phyloP scores from a whole-genome alignment of 192 early-diverging fungal species.

The Podila clonocystis region DNA sequence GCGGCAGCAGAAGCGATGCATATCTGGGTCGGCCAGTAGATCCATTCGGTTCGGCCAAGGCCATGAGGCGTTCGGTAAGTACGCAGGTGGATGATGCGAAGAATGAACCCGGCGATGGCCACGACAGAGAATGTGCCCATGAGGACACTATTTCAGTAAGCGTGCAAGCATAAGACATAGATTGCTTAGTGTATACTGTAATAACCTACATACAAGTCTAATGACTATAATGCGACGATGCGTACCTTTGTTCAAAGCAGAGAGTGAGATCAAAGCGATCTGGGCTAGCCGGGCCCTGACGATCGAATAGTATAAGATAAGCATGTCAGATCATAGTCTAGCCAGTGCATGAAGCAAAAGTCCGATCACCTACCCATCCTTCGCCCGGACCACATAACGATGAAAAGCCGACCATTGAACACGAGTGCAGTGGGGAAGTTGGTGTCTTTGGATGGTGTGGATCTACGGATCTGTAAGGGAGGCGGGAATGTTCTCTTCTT shows the following conservation, averaged over 20 bases:
- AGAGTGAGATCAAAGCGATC: slow-evolving; percentile 28
- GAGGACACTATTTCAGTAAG: slow-evolving; percentile 6
- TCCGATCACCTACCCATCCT: slow-evolving; percentile 6
- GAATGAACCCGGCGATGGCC: not conserved
- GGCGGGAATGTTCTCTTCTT: too few relatives aligned
- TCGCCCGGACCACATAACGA: slow-evolving; percentile 12
- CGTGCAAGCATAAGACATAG: not conserved
- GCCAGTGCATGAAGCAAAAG: not conserved
- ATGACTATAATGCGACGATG: not conserved
- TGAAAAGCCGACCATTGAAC: not conserved
- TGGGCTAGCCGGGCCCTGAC: slow-evolving; percentile 23
- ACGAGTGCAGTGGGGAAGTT: not conserved
- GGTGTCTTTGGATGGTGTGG: not conserved
- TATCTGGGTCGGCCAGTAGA: slow-evolving; percentile 28
- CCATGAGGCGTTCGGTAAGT: slow-evolving; percentile 10
- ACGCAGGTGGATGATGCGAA: slow-evolving; percentile 8
- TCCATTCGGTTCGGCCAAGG: slow-evolving; percentile 28
- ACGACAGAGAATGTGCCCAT: not conserved
- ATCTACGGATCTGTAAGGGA: not conserved
- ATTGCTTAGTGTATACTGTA: too few relatives aligned
- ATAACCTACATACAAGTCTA: not conserved
- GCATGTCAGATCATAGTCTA: not conserved
- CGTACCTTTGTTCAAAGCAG: slow-evolving; percentile 38
- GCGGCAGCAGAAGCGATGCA: not conserved
- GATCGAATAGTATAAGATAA: not conserved